Conservation (phyloP, 768 basidiomycete species). For the Botryobasidium botryosum region DNA sequence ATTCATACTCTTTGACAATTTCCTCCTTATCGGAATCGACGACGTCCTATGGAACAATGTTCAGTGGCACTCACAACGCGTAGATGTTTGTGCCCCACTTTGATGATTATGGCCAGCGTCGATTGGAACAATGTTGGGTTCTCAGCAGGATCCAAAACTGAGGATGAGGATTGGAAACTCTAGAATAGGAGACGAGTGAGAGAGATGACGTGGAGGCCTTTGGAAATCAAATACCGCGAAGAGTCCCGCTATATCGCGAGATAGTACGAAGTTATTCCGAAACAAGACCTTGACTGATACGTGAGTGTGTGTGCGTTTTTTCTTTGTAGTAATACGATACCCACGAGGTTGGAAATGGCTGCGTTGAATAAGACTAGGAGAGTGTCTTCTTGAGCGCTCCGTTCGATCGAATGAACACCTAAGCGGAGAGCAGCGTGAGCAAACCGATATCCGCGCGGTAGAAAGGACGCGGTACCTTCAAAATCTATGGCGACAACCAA, state of each 20-base stretch:
- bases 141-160: constrained; percentile 37
- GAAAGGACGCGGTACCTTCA: constrained; percentile 28
- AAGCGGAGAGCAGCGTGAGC: background rate
- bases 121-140: constrained; percentile 45
- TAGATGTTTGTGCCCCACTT: constrained; percentile 21
- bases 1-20: constrained; percentile 37
- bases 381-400: constrained; percentile 45
- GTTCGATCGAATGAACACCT: constrained; percentile 48
- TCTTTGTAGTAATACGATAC: constrained; percentile 4
- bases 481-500: constrained; percentile 46
- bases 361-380: constrained; percentile 47
- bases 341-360: constrained; percentile 44
- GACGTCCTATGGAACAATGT: constrained; percentile 31
- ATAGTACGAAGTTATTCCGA: constrained; percentile 47
- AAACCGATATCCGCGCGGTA: background rate
- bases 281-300: constrained; percentile 47
- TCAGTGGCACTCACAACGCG: background rate
- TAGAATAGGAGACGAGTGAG: background rate
- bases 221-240: constrained; percentile 35
- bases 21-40: constrained; percentile 43
- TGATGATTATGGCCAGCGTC: constrained; percentile 44
- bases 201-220: constrained; percentile 25
- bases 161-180: constrained; percentile 13
- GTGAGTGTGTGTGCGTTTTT: background rate
- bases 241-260: constrained; percentile 40